Evolutionary conservation across 2,329 filamentous ascomycete genomes (phyloP), one percentile per base, ranked within the genome.

Genomic region (Cephalotrichum gorgonifer): DNA sequence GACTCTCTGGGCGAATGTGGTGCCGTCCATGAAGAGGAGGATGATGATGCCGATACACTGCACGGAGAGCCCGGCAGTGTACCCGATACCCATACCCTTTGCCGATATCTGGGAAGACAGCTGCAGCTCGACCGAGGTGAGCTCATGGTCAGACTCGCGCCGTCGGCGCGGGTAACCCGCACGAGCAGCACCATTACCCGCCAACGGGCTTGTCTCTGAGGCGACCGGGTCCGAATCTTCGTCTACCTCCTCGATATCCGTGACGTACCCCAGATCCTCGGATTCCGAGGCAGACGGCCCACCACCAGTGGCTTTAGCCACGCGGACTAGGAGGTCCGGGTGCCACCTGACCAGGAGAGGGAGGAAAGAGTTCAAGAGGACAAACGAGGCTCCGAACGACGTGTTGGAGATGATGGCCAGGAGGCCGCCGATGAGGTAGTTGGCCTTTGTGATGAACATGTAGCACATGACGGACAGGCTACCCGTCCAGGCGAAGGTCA

Each of bases 321-420:
- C 52, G 8, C 50, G 50, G 4, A 50, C 46, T 12, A 26, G 27
- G 27, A 48, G 35, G 11, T 70, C 69, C 1, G 86, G 84, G 63
- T 97, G 89, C 61, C 95, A 82, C 43, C 91, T 80, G 50, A 97
- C 93, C 9, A 98, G 75, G 8, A 98, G 72, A 0, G 93, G 93
- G 41, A 98, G 71, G 59, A 96, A 98, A 1, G 90, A 95, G 67
- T 98, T 98, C 43, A 98, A 71, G 12, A 98, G 75, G 3, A 98
- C 93, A 63, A 95, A 97, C 0, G 89, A 95, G 15, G 90, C 89
- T 22, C 93, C 93, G 61, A 96, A 95, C 42, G 88, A 91, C 1
- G 88, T 94, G 63, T 97, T 97, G 31, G 90, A 86, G 45, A 97
- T 72, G 54, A 97, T 88, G 27, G 93, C 90, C 52, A 95, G 74